phyloP scores from a whole-genome alignment of 345 rosid genomes.

The Pistacia vera region DNA sequence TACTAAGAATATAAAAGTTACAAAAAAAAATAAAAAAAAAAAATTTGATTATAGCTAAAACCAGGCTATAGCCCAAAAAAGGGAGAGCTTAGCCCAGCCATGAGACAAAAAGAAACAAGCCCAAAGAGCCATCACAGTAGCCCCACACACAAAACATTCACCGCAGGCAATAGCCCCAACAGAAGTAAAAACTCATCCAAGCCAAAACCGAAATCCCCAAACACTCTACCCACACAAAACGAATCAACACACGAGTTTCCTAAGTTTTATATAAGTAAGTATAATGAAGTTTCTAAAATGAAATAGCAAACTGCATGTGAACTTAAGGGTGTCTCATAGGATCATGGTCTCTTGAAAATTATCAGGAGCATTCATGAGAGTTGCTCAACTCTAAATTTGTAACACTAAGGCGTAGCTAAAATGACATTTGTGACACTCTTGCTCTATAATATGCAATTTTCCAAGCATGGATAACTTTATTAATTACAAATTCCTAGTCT shows the following conservation, averaged over 20 bases:
- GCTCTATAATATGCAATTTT: constrained; percentile 49
- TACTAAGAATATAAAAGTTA: not conserved
- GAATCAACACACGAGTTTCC: no score
- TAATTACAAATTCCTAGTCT: not conserved
- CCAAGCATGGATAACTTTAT: not conserved
- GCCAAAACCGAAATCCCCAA: not conserved
- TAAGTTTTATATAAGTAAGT: not conserved
- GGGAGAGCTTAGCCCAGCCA: no score
- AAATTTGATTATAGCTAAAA: not conserved
- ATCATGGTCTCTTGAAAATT: no score
- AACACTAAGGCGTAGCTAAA: constrained; percentile 46
- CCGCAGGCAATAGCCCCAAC: no score
- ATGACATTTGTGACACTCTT: constrained; percentile 17
- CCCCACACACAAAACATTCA: no score
- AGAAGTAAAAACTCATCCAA: not conserved
- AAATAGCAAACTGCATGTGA: no score
- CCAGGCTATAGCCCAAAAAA: no score
- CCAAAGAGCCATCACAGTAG: no score
- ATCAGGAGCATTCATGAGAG: constrained; percentile 33
- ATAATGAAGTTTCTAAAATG: constrained; percentile 9
- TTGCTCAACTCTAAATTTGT: constrained; percentile 75
- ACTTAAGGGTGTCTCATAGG: no score
- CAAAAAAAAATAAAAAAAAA: not conserved
- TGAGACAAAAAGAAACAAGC: no score
- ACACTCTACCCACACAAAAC: not conserved